Base-by-base conservation (phyloP, 257 asterid species). In the Misopates orontium region DNA sequence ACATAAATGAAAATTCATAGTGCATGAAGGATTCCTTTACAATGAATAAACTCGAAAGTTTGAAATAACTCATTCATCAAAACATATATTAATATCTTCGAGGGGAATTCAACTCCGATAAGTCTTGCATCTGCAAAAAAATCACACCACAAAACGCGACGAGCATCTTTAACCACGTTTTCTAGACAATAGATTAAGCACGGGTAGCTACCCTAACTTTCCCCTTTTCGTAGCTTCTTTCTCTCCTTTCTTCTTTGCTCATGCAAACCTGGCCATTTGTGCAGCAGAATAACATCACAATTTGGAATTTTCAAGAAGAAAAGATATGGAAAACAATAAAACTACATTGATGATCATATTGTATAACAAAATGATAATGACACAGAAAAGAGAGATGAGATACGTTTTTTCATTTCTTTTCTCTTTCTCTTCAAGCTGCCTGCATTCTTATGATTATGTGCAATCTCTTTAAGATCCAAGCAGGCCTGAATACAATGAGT, bases 351-450 rank as follows among this genome's bases (percentile, higher is more conserved):
- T 5, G 45, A 24, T 42, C 31, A 59, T 18, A 32, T 7, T 7
- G n/a, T 58, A 23, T 15, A 39, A 23, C 5, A 48, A 28, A 50
- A 48, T 15, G 58, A 17, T 28, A 39, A 62, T 22, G 7, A 49
- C 50, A 71, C 31, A 48, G 31, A 17, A 40, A 32, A 48, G 71
- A 64, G 2, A 40, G 51, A 32, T 12, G 49, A 39, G 8, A 1
- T 79, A 82, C 88, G 83, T 75, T 82, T 82, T 75, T 82, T 82
- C 76, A 67, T 69, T 74, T 82, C 88, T 75, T 72, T 79, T 60
- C 88, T 77, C 79, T 79, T 82, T 76, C 79, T 77, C 77, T 78
- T 77, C 71, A 74, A 32, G 70, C 49, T 59, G 58, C 69, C 79
- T 3, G 78, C 56, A 69, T 9, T 82, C 67, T 66, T 77, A 1